A percentile compares a stretch with the other conserved stretches of the same genome.
Conservation (phyloP, 768 basidiomycete species). For the Podaxis sp. region DNA sequence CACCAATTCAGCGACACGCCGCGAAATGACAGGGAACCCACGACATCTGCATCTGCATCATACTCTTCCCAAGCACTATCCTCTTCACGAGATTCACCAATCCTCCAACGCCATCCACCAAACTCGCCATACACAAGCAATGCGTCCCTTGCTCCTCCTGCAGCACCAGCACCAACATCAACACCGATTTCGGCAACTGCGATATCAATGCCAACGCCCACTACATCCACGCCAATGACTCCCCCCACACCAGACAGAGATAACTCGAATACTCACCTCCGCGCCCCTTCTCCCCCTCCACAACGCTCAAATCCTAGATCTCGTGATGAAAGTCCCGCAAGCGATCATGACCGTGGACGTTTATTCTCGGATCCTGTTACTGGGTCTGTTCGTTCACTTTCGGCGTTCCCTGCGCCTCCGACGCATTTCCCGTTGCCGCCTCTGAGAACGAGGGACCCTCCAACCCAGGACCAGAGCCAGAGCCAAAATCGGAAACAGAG, state of each 20-base stretch:
- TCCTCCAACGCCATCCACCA: neutral
- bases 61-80: slow-evolving; percentile 1
- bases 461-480: slow-evolving; percentile 13
- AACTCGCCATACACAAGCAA: neutral
- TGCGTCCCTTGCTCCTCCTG: neutral
- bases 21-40: neutral
- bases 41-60: neutral
- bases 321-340: slow-evolving; percentile 8
- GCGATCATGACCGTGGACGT: slow-evolving; percentile 23
- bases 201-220: neutral
- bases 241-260: slow-evolving; percentile 3
- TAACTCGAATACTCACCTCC: neutral
- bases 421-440: slow-evolving; percentile 70
- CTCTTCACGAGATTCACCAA: slow-evolving; percentile 5
- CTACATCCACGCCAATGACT: neutral
- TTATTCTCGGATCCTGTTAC: slow-evolving; percentile 40
- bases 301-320: neutral
- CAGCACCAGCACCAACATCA: neutral
- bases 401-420: slow-evolving; percentile 73
- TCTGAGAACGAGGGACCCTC: slow-evolving; percentile 21
- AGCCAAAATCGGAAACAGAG: neutral
- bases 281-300: neutral
- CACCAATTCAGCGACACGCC: neutral
- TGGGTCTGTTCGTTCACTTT: slow-evolving; percentile 65
- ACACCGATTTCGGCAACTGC: neutral